A percentile compares a stretch with the other conserved stretches of the same genome.
Evolutionary conservation across 331 rosid species (phyloP).

Genomic region (Quercus phellos): DNA sequence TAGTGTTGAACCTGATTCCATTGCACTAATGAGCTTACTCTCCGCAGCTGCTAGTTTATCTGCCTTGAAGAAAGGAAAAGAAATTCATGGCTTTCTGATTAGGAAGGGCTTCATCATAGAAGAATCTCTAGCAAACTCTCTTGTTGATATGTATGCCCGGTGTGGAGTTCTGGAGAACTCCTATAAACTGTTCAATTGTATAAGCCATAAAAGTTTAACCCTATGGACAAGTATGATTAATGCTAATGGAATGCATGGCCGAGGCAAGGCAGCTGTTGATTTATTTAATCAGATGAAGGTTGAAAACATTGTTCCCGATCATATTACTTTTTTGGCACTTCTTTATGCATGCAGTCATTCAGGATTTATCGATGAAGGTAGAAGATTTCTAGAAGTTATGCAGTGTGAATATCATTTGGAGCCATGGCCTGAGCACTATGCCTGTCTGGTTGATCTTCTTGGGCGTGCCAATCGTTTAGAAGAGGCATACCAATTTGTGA

Average conservation of each 20-base stretch:
- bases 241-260: slow-evolving; percentile 79
- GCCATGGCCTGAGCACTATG: slow-evolving; percentile 83
- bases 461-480: slow-evolving; percentile 67
- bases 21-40: slow-evolving; percentile 51
- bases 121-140: slow-evolving; percentile 54
- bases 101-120: slow-evolving; percentile 57
- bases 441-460: slow-evolving; percentile 71
- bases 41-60: slow-evolving; percentile 68
- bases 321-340: slow-evolving; percentile 64
- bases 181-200: slow-evolving; percentile 36
- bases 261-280: slow-evolving; percentile 53
- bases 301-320: slow-evolving; percentile 57
- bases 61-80: slow-evolving; percentile 72
- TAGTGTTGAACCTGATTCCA: slow-evolving; percentile 47
- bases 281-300: slow-evolving; percentile 48
- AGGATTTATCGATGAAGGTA: slow-evolving; percentile 66
- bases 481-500: slow-evolving; percentile 64
- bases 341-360: slow-evolving; percentile 84
- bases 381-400: slow-evolving; percentile 46
- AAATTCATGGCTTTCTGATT: slow-evolving; percentile 61
- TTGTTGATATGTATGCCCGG: slow-evolving; percentile 72
- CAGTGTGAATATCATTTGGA: slow-evolving; percentile 45
- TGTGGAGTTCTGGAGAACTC: slow-evolving; percentile 60
- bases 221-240: slow-evolving; percentile 76
- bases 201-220: slow-evolving; percentile 35